phyloP scores from a whole-genome alignment of 768 basidiomycete genomes.

The Pleurotus tuber-regium region DNA sequence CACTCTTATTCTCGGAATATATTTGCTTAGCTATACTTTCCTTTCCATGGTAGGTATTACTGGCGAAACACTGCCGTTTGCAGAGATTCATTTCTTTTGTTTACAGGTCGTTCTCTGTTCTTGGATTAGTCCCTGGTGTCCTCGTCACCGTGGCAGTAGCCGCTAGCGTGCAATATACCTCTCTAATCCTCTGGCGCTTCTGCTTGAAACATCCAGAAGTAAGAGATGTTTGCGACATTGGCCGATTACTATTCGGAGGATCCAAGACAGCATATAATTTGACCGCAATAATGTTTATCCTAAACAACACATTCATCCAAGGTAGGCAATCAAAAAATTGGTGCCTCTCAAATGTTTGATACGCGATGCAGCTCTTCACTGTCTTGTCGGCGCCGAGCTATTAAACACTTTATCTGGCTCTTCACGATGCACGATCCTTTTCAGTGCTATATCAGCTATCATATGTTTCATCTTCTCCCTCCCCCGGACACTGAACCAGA shows the following conservation, averaged over 20 bases:
- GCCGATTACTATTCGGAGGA: slow-evolving; percentile 43
- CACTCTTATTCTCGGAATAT: slow-evolving; percentile 43
- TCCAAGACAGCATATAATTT: slow-evolving; percentile 46
- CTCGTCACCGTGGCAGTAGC: slow-evolving; percentile 40
- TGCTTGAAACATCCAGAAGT: slow-evolving; percentile 48
- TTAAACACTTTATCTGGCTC: slow-evolving; percentile 44
- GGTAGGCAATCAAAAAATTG: no score
- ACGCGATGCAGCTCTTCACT: slow-evolving; percentile 43
- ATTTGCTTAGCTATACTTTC: slow-evolving; percentile 41
- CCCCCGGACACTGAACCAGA: slow-evolving; percentile 41
- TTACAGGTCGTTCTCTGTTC: slow-evolving; percentile 40
- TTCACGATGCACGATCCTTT: slow-evolving; percentile 38
- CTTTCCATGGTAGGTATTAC: slow-evolving; percentile 29
- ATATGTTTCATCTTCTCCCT: slow-evolving; percentile 41
- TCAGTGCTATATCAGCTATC: slow-evolving; percentile 30
- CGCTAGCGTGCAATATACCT: slow-evolving; percentile 40
- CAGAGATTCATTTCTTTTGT: neutral
- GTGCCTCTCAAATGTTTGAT: no score
- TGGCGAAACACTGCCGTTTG: neutral
- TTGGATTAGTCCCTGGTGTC: slow-evolving; percentile 41
- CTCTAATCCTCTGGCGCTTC: slow-evolving; percentile 45
- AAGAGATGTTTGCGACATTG: slow-evolving; percentile 51
- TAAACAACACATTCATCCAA: slow-evolving; percentile 57
- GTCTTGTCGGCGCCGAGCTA: slow-evolving; percentile 43
- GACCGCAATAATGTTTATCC: slow-evolving; percentile 49